Evolutionary conservation across 495 filamentous ascomycete genomes (phyloP).

Genomic region (Usnea hakonensis): DNA sequence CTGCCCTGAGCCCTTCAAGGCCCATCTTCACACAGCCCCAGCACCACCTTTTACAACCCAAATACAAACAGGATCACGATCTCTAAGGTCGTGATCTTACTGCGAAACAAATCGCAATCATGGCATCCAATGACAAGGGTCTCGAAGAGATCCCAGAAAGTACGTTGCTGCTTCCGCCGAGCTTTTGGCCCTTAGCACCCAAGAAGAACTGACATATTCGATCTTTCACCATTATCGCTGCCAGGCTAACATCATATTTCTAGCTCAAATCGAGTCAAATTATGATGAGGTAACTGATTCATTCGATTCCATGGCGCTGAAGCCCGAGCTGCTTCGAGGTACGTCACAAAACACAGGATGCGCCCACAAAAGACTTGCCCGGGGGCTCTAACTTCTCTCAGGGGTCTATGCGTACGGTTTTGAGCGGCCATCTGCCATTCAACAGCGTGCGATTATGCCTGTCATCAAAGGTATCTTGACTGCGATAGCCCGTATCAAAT

Average conservation of each 20-base stretch:
- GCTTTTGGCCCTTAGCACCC: conserved; percentile 5
- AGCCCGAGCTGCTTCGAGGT: conserved; percentile 94
- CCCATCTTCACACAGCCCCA: conserved; percentile 42
- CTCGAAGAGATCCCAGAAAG: conserved; percentile 92
- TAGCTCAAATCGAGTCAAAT: conserved; percentile 99
- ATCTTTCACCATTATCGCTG: conserved; percentile 14
- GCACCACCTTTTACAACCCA: conserved; percentile 35
- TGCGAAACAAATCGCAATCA: conserved; percentile 64
- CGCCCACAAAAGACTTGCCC: neutral
- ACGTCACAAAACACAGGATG: conserved; percentile 32
- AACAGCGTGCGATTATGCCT: conserved; percentile 98
- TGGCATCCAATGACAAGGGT: conserved; percentile 88
- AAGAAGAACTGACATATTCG: conserved; percentile 10
- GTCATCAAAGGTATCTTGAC: conserved; percentile 89
- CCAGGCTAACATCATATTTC: conserved; percentile 24
- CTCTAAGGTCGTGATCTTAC: conserved; percentile 67
- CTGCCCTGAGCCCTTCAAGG: conserved; percentile 20
- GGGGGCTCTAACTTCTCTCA: conserved; percentile 35
- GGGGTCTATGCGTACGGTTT: conserved; percentile 99
- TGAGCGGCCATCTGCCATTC: conserved; percentile 97
- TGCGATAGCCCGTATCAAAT: neutral
- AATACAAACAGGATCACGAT: conserved; percentile 43
- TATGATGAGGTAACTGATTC: conserved; percentile 99
- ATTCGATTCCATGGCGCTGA: conserved; percentile 96
- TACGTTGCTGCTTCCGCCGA: conserved; percentile 37